phyloP scores from a whole-genome alignment of 768 basidiomycete species.

The Fomitopsis serialis region DNA sequence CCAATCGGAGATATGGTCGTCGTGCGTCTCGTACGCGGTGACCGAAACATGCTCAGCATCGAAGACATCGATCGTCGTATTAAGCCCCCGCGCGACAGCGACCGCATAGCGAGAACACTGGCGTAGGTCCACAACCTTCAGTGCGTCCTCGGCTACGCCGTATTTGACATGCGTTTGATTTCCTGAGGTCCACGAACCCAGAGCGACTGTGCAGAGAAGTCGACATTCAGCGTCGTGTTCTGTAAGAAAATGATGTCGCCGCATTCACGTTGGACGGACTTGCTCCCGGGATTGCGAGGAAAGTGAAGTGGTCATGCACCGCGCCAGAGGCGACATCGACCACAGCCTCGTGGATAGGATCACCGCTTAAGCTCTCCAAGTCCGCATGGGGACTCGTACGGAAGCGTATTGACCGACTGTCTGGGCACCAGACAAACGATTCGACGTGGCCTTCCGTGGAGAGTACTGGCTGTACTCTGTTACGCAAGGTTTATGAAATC shows the following conservation, averaged over 20 bases:
- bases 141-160: not conserved
- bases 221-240: not conserved
- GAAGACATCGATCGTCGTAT: not conserved
- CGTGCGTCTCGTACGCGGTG: not conserved
- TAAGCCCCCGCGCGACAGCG: not conserved
- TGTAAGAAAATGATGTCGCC: conserved; percentile 1
- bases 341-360: not conserved
- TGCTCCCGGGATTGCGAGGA: not conserved
- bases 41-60: not conserved
- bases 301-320: not conserved
- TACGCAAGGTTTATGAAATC: not conserved
- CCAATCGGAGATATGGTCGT: not conserved
- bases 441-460: not conserved
- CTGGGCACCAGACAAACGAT: not conserved
- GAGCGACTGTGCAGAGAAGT: not conserved
- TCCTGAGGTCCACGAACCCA: not conserved
- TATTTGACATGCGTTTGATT: not conserved
- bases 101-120: not conserved
- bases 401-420: not conserved
- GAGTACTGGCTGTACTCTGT: not conserved
- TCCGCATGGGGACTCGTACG: not conserved
- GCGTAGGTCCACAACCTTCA: not conserved
- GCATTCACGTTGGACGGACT: not conserved
- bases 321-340: not conserved
- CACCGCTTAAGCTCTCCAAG: not conserved